These are phyloP conservation scores for Phytopythium cucurbitacearum DNA, from an alignment of 352 stramenopile genomes.

Conservation along the genomic window DNA sequence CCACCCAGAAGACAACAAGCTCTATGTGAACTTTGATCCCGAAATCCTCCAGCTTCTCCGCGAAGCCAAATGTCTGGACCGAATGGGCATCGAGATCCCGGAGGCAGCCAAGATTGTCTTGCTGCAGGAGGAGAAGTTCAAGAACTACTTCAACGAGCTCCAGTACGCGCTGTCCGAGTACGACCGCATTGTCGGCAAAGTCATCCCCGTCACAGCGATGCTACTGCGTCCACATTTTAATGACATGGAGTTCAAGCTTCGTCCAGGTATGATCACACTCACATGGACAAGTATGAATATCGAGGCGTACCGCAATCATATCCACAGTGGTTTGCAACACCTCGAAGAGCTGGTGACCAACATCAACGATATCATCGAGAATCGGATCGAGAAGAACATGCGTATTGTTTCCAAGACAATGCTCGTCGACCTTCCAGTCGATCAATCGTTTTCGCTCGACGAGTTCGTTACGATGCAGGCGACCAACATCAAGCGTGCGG, in stretches of 20 bases:
- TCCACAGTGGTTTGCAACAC: conserved; percentile 91
- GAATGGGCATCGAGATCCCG: conserved; percentile 98
- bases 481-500: conserved; percentile 90
- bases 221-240: conserved; percentile 96
- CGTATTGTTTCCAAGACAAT: conserved; percentile 97
- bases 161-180: conserved; percentile 97
- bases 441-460: conserved; percentile 96
- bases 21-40: conserved; percentile 99
- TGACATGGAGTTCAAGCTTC: conserved; percentile 99
- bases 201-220: conserved; percentile 97
- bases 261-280: conserved; percentile 98
- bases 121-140: conserved; percentile 98
- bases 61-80: conserved; percentile 97
- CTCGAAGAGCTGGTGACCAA: conserved; percentile 97
- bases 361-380: conserved; percentile 99
- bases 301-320: conserved; percentile 95
- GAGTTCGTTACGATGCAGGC: conserved; percentile 98
- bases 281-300: conserved; percentile 99
- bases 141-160: conserved; percentile 98
- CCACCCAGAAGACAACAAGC: conserved; percentile 97
- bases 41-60: conserved; percentile 97
- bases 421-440: conserved; percentile 95
- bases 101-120: conserved; percentile 98
- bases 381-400: conserved; percentile 99
- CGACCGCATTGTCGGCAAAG: conserved; percentile 95